Base-by-base conservation (phyloP, 225 moss, liverwort and hornwort genomes). In the Rhytidiadelphus loreus region DNA sequence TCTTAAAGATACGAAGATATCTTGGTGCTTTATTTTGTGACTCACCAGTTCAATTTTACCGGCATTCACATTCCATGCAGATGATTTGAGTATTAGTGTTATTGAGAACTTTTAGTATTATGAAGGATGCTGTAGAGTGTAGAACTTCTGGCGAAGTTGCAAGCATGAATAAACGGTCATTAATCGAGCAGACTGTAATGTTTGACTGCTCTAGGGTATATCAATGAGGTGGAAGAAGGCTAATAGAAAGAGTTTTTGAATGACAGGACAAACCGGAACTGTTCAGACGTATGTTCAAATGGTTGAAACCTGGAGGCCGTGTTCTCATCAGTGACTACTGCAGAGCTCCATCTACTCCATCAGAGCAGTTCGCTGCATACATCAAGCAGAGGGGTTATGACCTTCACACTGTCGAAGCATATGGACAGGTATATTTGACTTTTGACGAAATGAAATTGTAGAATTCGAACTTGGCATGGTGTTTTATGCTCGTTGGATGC, bases 251-350 rank as follows among this genome's bases (percentile, higher is more conserved):
- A 50, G 53, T 48, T 71, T 87, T 72, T 82, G 77, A 50, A 82
- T 85, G 35, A 69, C 98, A 98, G 96, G 96, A 99, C 76, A 99
- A 99, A 89, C 90, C 92, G 29, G 79, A 85, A 48, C 86, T 99
- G 73, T 99, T 99, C 94, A 88, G 90, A 68, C 90, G 91, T 50
- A 95, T 97, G 85, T 95, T 88, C 86, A 90, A 92, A 28, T 96
- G 96, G 96, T 91, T 99, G 85, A 99, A 95, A 76, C 97, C 97
- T 86, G 99, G 99, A 35, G 99, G 99, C 41, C 91, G 93, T 80
- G 88, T 99, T 71, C 95, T 99, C 71, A 99, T 99, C 85, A 97
- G 94, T 86, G 99, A 99, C 81, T 99, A 99, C 88, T 97, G 99
- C 93, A 94, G 92, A 89, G 93, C 99, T 53, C 87, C 93, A 83